A percentile compares a stretch with the other conserved stretches of the same genome.
Conservation (phyloP, 805 yeast species). For the Kluyveromyces nonfermentans region DNA sequence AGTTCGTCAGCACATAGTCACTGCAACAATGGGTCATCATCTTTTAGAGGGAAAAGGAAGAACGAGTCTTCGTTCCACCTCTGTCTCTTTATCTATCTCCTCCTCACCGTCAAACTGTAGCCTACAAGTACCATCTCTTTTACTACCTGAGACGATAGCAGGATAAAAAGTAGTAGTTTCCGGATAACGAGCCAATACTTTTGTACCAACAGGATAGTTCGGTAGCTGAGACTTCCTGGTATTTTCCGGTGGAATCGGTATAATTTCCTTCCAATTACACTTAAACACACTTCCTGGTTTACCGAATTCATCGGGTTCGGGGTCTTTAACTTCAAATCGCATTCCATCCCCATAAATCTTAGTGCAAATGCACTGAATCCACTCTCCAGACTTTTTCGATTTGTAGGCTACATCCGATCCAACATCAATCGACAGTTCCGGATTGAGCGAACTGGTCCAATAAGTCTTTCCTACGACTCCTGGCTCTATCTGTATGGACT, state of each 20-base stretch:
- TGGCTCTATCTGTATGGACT: conserved; percentile 9
- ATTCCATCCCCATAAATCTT: conserved; percentile 66
- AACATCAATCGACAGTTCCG: conserved; percentile 45
- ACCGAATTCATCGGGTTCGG: conserved; percentile 91
- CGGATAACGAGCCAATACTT: conserved; percentile 89
- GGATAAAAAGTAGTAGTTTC: conserved; percentile 96
- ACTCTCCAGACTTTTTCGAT: conserved; percentile 66
- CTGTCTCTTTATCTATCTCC: conserved; percentile 91
- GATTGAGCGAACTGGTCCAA: conserved; percentile 47
- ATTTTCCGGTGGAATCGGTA: conserved; percentile 53
- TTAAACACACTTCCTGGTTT: conserved; percentile 81
- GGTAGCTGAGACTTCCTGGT: conserved; percentile 28
- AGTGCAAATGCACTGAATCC: conserved; percentile 93
- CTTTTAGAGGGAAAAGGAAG: conserved; percentile 51
- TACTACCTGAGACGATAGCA: conserved; percentile 78
- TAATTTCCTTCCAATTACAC: conserved; percentile 71
- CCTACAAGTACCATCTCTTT: conserved; percentile 65
- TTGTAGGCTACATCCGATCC: conserved; percentile 88
- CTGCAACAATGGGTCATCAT: neutral
- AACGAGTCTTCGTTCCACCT: conserved; percentile 77
- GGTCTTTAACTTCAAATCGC: conserved; percentile 85
- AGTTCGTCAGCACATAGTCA: neutral
- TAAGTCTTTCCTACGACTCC: conserved; percentile 34
- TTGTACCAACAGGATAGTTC: conserved; percentile 63
- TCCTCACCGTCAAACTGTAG: conserved; percentile 93